Percentiles rank a stretch among this genome's conserved stretches.
phyloP scores from a whole-genome alignment of 139 green algal species.

The Micractinium sp. region DNA sequence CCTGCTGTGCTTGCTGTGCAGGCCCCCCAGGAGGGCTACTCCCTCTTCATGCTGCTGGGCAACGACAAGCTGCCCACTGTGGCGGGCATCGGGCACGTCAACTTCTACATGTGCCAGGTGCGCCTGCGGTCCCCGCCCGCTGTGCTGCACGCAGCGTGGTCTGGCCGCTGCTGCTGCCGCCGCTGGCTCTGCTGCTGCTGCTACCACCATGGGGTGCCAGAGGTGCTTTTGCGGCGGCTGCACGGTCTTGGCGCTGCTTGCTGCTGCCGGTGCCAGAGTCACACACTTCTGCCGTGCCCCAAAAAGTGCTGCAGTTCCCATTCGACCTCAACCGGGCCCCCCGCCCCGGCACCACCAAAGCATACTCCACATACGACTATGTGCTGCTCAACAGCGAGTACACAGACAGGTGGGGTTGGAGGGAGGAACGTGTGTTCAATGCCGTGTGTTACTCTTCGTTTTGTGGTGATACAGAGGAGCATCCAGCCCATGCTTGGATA shows the following conservation, averaged over 20 bases:
- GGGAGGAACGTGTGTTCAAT: neutral
- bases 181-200: too few relatives aligned
- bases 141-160: neutral
- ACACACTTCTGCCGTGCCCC: neutral
- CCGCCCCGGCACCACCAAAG: neutral
- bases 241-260: neutral
- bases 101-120: conserved; percentile 40
- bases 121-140: too few relatives aligned
- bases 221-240: neutral
- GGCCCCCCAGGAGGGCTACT: conserved; percentile 5
- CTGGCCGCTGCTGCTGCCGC: neutral
- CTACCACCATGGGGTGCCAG: neutral
- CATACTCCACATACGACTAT: conserved; percentile 27
- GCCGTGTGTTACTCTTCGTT: too few relatives aligned
- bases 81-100: conserved; percentile 29
- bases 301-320: conserved; percentile 5
- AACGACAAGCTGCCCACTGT: conserved; percentile 38
- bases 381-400: conserved; percentile 35
- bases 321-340: conserved; percentile 26
- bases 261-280: neutral
- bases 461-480: too few relatives aligned
- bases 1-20: neutral
- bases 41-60: conserved; percentile 32
- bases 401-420: conserved; percentile 17
- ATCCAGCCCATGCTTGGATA: too few relatives aligned